Conservation (phyloP, 495 filamentous ascomycete species). For the Penicillium canescens region DNA sequence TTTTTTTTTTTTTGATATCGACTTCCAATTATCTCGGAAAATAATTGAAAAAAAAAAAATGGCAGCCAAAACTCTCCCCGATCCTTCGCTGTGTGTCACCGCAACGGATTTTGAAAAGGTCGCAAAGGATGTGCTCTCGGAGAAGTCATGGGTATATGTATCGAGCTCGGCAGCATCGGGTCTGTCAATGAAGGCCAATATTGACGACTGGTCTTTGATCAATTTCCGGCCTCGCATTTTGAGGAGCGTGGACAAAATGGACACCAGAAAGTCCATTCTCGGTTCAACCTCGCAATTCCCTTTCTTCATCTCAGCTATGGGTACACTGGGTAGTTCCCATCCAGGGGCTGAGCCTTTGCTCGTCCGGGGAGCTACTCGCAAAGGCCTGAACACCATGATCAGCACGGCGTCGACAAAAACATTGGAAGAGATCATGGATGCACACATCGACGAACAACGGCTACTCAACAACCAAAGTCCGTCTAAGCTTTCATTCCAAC, state of each 20-base stretch:
- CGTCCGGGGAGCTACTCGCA: constrained; percentile 15
- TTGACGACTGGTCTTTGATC: constrained; percentile 25
- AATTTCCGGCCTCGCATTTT: constrained; percentile 24
- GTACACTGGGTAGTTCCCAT: constrained; percentile 17
- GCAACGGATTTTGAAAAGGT: constrained; percentile 18
- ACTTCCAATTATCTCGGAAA: background rate
- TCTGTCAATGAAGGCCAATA: constrained; percentile 15
- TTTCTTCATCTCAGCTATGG: constrained; percentile 23
- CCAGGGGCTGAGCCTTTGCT: constrained; percentile 18
- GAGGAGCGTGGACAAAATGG: constrained; percentile 18
- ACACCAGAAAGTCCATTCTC: constrained; percentile 16
- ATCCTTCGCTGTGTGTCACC: constrained; percentile 14
- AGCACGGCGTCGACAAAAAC: constrained; percentile 20
- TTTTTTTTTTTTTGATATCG: background rate
- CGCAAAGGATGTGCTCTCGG: constrained; percentile 15
- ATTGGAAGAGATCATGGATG: constrained; percentile 22
- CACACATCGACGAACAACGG: constrained; percentile 13
- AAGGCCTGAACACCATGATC: constrained; percentile 18
- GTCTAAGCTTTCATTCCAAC: constrained; percentile 16
- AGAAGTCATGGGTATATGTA: constrained; percentile 24
- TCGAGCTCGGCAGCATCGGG: constrained; percentile 22
- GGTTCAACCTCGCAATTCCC: constrained; percentile 12
- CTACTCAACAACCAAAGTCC: constrained; percentile 12
- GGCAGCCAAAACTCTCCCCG: constrained; percentile 4
- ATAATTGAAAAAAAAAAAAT: background rate